phyloP scores from a whole-genome alignment of 257 asterid species.

The Coffea canephora region DNA sequence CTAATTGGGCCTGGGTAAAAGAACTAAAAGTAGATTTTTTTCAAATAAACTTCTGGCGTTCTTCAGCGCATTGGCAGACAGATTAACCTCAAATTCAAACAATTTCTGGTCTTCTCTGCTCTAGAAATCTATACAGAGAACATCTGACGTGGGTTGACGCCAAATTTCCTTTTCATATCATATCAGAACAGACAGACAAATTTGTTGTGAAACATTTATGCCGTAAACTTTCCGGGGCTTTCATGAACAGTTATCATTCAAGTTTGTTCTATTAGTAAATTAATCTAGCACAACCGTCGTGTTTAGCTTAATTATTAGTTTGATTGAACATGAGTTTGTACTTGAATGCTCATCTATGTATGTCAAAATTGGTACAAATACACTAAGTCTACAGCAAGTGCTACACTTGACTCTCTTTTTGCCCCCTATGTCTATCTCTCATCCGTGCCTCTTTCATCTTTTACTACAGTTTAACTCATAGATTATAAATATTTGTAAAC shows the following conservation, averaged over 20 bases:
- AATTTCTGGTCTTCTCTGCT: background rate
- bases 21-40: background rate
- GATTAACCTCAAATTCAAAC: too few species aligned
- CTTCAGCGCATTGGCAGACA: background rate
- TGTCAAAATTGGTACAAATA: background rate
- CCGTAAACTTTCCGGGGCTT: background rate
- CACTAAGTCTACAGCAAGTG: background rate
- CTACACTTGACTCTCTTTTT: background rate
- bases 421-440: background rate
- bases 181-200: background rate
- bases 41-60: background rate
- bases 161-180: background rate
- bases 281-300: background rate
- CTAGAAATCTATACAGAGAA: conserved; percentile 5
- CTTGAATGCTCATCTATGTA: background rate
- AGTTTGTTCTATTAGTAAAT: background rate
- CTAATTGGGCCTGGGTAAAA: background rate
- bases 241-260: background rate
- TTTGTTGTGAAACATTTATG: background rate
- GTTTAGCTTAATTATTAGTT: background rate
- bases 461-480: background rate
- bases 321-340: background rate
- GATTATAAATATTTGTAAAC: background rate
- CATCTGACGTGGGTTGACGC: background rate
- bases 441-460: background rate